These are phyloP conservation scores for Paraconiothyrium sp. DNA, from an alignment of 2,329 filamentous ascomycete genomes.

Conservation along the genomic window DNA sequence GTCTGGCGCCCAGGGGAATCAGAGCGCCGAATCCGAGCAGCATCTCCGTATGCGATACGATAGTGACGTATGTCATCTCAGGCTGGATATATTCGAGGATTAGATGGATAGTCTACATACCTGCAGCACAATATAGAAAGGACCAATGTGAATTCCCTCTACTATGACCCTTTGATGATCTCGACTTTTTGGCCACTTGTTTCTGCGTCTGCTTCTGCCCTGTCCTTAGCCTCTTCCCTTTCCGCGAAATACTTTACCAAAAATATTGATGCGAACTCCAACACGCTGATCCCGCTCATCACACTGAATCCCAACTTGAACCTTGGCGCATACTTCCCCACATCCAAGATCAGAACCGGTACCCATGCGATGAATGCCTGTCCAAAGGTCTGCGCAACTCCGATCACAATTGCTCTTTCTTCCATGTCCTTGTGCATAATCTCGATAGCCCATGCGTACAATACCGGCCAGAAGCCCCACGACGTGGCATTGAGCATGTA, in stretches of 20 bases:
- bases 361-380: slow-evolving; percentile 59
- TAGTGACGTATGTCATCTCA: background rate
- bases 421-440: slow-evolving; percentile 55
- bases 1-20: too few relatives aligned
- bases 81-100: background rate
- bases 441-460: slow-evolving; percentile 57
- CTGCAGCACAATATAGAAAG: background rate
- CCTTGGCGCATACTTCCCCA: slow-evolving; percentile 24
- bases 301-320: slow-evolving; percentile 21
- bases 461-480: slow-evolving; percentile 26
- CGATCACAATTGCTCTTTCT: slow-evolving; percentile 56
- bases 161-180: too few relatives aligned
- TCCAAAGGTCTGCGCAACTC: slow-evolving; percentile 55
- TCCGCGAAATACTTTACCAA: slow-evolving; percentile 16
- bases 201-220: background rate
- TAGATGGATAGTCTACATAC: background rate
- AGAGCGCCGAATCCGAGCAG: too few relatives aligned
- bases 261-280: slow-evolving; percentile 21
- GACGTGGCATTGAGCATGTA: slow-evolving; percentile 28
- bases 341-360: slow-evolving; percentile 31
- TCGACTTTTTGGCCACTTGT: background rate
- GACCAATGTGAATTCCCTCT: background rate
- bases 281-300: slow-evolving; percentile 22
- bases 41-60: too few relatives aligned
- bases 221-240: slow-evolving; percentile 17